Conservation (phyloP, 441 rosid species). For the Populus hybrid region DNA sequence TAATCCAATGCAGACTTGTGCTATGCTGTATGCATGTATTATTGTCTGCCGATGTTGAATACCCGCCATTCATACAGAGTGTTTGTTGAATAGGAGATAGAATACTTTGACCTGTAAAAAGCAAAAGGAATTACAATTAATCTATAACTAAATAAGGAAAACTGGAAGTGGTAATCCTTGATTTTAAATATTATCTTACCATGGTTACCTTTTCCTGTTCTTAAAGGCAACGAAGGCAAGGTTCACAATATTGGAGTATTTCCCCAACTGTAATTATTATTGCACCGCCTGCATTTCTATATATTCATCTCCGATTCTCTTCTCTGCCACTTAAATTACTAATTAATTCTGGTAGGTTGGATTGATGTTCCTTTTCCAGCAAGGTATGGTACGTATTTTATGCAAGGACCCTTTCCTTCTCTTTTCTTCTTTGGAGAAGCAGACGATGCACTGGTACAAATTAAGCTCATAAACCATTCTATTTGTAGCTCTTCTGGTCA, state of each 20-base stretch:
- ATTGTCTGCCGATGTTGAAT: neutral
- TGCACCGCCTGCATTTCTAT: neutral
- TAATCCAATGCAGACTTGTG: neutral
- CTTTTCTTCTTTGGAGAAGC: constrained; percentile 4
- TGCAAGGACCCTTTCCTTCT: neutral
- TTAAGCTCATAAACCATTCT: constrained; percentile 5
- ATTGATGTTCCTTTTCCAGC: constrained; percentile 6
- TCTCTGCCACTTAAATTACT: neutral
- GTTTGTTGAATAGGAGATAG: neutral
- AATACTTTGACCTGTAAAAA: neutral
- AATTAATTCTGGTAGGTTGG: neutral
- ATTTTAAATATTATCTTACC: no score
- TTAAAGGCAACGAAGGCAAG: neutral
- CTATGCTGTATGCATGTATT: neutral
- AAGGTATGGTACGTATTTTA: neutral
- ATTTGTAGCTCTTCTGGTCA: constrained; percentile 18
- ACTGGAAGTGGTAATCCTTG: no score
- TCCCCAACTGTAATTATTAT: no score
- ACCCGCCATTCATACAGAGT: no score
- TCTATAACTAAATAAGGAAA: neutral
- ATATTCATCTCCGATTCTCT: neutral
- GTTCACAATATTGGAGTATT: neutral
- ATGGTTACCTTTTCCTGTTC: neutral
- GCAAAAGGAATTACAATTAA: neutral
- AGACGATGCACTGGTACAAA: neutral